Percentiles rank a stretch among this genome's conserved stretches.
Conservation (phyloP, 2,329 filamentous ascomycete genomes). For the Stachybotrys echinatus region DNA sequence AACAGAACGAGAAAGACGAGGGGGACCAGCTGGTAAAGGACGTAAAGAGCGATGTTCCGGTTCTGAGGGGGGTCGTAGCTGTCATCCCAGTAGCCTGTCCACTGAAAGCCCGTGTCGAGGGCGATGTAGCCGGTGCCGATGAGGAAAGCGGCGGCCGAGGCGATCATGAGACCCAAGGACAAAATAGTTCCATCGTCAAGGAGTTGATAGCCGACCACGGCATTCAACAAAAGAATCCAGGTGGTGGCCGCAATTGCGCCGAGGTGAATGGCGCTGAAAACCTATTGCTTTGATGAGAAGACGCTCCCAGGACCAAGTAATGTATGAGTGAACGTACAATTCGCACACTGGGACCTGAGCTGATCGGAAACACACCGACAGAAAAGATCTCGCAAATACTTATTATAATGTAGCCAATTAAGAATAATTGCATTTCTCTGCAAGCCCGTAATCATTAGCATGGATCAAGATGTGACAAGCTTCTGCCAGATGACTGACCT, state of each 20-base stretch:
- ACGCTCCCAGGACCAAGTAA: not conserved
- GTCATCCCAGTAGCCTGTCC: conserved; percentile 71
- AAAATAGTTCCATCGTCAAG: conserved; percentile 88
- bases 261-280: conserved; percentile 85
- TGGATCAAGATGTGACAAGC: not conserved
- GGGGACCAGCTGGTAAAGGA: conserved; percentile 86
- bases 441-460: not conserved
- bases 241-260: conserved; percentile 81
- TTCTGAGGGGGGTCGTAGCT: conserved; percentile 51
- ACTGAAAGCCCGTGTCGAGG: conserved; percentile 84
- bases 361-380: conserved; percentile 80
- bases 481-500: conserved; percentile 50
- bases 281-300: conserved; percentile 41
- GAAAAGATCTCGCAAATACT: conserved; percentile 96
- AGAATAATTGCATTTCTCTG: conserved; percentile 96
- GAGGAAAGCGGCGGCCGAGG: conserved; percentile 68
- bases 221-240: conserved; percentile 91
- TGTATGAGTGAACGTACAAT: conserved; percentile 55
- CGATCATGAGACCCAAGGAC: conserved; percentile 69
- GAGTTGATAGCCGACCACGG: conserved; percentile 86
- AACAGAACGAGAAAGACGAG: conserved; percentile 85
- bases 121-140: conserved; percentile 93
- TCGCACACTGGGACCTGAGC: conserved; percentile 52
- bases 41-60: conserved; percentile 81
- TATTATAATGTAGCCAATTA: conserved; percentile 79